These are phyloP conservation scores for Alternaria rosae DNA, from an alignment of 2,329 filamentous ascomycete genomes.

Conservation along the genomic window DNA sequence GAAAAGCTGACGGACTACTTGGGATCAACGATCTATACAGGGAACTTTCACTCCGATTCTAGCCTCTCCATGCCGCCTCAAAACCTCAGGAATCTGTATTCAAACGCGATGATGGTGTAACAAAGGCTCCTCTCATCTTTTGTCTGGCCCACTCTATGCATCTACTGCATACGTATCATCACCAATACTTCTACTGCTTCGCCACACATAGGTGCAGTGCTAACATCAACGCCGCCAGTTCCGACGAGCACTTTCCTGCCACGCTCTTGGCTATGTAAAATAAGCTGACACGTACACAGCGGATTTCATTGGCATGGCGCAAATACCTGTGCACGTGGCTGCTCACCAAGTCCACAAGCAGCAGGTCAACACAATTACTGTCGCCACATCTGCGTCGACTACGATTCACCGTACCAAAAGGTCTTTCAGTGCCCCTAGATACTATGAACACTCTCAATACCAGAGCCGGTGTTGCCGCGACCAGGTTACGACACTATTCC, in stretches of 20 bases:
- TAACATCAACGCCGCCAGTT: background rate
- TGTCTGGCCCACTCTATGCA: background rate
- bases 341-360: background rate
- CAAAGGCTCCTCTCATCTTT: background rate
- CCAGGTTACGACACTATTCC: background rate
- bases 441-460: accelerated
- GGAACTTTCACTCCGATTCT: background rate
- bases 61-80: background rate
- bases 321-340: background rate
- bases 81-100: background rate
- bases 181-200: background rate
- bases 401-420: background rate
- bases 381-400: background rate
- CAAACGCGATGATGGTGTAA: background rate
- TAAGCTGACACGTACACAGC: background rate
- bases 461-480: accelerated
- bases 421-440: accelerated
- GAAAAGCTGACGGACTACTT: background rate
- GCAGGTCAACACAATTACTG: background rate
- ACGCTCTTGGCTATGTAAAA: background rate
- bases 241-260: background rate
- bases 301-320: background rate
- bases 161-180: background rate
- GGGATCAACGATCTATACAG: background rate
- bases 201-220: background rate